These are phyloP conservation scores for Daldinia bambusicola DNA, from an alignment of 495 filamentous ascomycete species.

Conservation along the genomic window DNA sequence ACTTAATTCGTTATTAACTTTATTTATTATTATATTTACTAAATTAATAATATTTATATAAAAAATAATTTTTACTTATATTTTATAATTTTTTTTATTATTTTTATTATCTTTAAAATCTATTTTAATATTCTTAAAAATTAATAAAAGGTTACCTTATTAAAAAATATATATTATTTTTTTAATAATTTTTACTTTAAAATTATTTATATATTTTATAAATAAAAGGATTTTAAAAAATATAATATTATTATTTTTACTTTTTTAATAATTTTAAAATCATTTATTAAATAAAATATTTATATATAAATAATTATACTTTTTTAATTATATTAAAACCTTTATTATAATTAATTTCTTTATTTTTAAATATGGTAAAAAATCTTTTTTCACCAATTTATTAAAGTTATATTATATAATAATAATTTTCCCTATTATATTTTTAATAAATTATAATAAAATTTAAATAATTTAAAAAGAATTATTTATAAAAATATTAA, in stretches of 20 bases:
- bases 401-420: not conserved
- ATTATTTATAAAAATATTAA: not conserved
- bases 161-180: not conserved
- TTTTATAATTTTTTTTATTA: too few relatives aligned
- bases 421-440: not conserved
- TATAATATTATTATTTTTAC: not conserved
- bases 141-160: not conserved
- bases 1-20: too few relatives aligned
- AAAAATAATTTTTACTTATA: too few relatives aligned
- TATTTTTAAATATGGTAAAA: not conserved
- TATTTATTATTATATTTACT: too few relatives aligned
- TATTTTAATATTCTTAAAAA: too few relatives aligned
- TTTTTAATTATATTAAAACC: slow-evolving; percentile 1
- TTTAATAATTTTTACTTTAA: not conserved
- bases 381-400: not conserved
- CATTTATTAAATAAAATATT: slow-evolving; percentile 5
- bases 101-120: too few relatives aligned
- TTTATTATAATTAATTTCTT: slow-evolving; percentile 1
- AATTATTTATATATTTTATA: slow-evolving; percentile 5
- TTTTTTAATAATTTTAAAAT: too few relatives aligned
- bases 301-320: slow-evolving; percentile 7
- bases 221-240: not conserved
- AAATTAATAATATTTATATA: too few relatives aligned
- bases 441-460: not conserved
- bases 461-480: not conserved